Evolutionary conservation across 1,139 yeast genomes (phyloP), one percentile per base, ranked within the genome.

Genomic region (Scheffersomyces parashehatae): DNA sequence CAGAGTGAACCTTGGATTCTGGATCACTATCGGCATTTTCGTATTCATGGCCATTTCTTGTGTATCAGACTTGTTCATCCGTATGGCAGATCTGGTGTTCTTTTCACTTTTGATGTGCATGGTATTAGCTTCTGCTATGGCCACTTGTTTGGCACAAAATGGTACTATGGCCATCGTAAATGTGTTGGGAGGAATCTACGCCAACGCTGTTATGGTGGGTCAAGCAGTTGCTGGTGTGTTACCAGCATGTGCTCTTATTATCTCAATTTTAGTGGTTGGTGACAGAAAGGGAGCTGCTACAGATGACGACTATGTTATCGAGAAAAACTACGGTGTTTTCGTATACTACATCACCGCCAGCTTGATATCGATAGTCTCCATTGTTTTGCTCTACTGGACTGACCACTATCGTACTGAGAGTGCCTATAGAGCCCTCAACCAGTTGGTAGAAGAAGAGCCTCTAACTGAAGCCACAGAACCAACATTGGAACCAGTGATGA

Each of bases 221-320:
- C 97, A 93, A 63, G 97, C 96, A 0, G 71, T 91, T 11, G 90
- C 97, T 0, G 98, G 98, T 0, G 96, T 91, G 0, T 68, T 91
- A 40, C 98, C 98, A 0, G 82, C 97, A 0, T 64, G 85, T 12
- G 85, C 95, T 0, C 70, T 90, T 42, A 82, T 91, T 39, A 41
- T 81, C 1, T 80, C 91, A 1, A 65, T 73, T 10, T 76, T 85
- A 35, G 50, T 80, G 34, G 61, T 78, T 3, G 79, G 79, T 6
- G 52, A 49, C 15, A 41, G 41, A n/a, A 54, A 55, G 12, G 48
- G 42, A 1, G 37, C 39, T 24, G 47, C 49, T 4, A 44, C 47
- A 5, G 46, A 50, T 7, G 52, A 49, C 3, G 57, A 55, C 0
- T 43, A 50, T 11, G 56, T 64, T 37, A 64, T 68, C 15, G 71